These are phyloP conservation scores for Senecio squalidus DNA, from an alignment of 140 eudicot species.

Conservation along the genomic window DNA sequence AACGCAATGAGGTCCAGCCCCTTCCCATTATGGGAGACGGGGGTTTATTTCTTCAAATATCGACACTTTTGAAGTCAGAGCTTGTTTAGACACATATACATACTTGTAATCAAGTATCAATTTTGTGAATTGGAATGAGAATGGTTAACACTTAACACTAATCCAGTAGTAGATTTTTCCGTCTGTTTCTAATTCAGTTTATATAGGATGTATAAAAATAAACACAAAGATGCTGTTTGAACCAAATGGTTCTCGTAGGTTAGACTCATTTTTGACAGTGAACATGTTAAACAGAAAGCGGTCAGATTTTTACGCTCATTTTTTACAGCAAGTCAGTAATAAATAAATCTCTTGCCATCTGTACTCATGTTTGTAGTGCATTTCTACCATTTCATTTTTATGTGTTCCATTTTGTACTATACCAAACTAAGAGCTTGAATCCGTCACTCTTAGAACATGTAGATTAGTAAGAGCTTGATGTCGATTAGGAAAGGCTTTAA, in stretches of 20 bases:
- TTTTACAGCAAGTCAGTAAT: background rate
- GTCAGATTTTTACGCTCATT: background rate
- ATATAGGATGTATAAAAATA: background rate
- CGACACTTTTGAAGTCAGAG: conserved; percentile 27
- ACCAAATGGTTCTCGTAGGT: background rate
- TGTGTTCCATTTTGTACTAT: no score
- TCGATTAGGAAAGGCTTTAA: no score
- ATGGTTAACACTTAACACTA: conserved; percentile 3
- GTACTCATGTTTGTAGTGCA: background rate
- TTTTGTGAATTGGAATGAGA: conserved; percentile 20
- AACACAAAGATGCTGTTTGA: background rate
- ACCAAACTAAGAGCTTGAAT: no score
- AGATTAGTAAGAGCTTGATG: no score
- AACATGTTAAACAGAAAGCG: background rate
- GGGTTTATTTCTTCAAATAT: no score
- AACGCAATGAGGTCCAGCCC: no score
- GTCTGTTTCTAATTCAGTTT: background rate
- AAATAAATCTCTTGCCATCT: background rate
- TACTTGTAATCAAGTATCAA: conserved; percentile 11
- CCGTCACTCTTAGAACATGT: no score
- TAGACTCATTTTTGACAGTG: background rate
- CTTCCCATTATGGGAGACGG: no score
- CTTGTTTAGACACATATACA: conserved; percentile 20
- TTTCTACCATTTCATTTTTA: background rate
- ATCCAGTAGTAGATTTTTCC: conserved; percentile 6